Base-by-base conservation (phyloP, 768 basidiomycete genomes). In the Amanita thiersii region DNA sequence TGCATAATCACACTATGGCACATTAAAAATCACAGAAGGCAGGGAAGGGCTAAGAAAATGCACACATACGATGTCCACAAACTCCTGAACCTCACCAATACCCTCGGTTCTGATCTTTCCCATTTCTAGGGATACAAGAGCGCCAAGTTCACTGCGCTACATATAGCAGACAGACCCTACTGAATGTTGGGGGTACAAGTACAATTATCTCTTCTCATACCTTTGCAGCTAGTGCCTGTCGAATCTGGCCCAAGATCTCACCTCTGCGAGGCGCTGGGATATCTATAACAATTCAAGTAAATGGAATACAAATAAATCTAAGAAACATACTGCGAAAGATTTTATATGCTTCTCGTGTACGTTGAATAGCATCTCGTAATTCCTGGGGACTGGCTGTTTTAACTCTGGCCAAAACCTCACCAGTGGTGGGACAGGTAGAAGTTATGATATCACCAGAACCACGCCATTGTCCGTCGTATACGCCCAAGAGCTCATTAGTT, bases 81-180 rank as follows among this genome's bases (percentile, higher is more conserved):
- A 90, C 63, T 94, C 91, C 56, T 93, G 89, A 9, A 97, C 90
- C 64, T 96, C 91, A 11, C 93, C 93, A 14, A 81, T 68, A 18
- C 93, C 93, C 58, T 96, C 93, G 11, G 85, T 82, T 52, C 70
- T 74, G 50, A 96, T 92, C 67, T 98, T 81, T 12, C 94, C 87
- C 86, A 90, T 88, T 58, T 89, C 87, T 10, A 92, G 70, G 30
- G 86, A 83, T 6, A 94, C 78, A 14, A 94, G 70, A 9, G 83
- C 80, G 37, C 90, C 90, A 3, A 94, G 72, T 26, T 71, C 79
- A 40, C 85, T 77, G 23, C 84, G 73, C 86, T 91, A 52, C 33
- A 48, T 40, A 40, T 37, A 41, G 20, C 15, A 28, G 40, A 29
- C 26, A 46, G n/a, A 15, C n/a, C 48, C 41, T 24, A 46, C 23